A percentile compares a stretch with the other conserved stretches of the same genome.
These are phyloP conservation scores for Orbilia oligospora DNA, from an alignment of 2,329 filamentous ascomycete genomes.

Conservation along the genomic window DNA sequence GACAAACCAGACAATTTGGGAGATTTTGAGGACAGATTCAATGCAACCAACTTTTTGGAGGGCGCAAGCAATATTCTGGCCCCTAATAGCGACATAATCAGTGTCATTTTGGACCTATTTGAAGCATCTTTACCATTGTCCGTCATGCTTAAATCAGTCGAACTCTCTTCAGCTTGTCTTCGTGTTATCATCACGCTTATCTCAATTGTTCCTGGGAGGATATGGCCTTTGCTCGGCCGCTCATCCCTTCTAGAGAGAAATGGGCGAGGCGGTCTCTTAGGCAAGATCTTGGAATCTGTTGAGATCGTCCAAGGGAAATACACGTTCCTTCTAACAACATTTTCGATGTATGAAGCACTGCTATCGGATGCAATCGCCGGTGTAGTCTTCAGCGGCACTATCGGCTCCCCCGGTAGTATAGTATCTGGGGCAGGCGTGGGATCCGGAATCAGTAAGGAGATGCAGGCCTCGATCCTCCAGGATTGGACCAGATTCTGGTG, in stretches of 20 bases:
- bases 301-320: constrained; percentile 84
- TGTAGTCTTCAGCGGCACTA: constrained; percentile 75
- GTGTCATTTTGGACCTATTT: constrained; percentile 85
- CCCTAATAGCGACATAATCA: constrained; percentile 80
- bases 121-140: constrained; percentile 71
- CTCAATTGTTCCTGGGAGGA: constrained; percentile 80
- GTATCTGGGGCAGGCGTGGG: constrained; percentile 67
- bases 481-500: constrained; percentile 79
- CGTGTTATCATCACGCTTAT: constrained; percentile 84
- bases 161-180: constrained; percentile 80
- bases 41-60: constrained; percentile 69
- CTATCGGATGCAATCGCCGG: constrained; percentile 81
- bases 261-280: constrained; percentile 81
- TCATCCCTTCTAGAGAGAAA: constrained; percentile 84
- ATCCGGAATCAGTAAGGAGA: constrained; percentile 63
- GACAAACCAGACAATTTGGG: constrained; percentile 62
- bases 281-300: constrained; percentile 82
- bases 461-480: constrained; percentile 63
- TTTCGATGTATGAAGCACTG: constrained; percentile 80
- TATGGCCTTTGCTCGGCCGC: constrained; percentile 90
- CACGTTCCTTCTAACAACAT: constrained; percentile 80
- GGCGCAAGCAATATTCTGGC: constrained; percentile 73
- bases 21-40: constrained; percentile 55
- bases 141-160: constrained; percentile 74
- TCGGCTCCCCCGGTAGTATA: constrained; percentile 69